phyloP scores from a whole-genome alignment of 306 rosid species.

The Begonia peltatifolia region DNA sequence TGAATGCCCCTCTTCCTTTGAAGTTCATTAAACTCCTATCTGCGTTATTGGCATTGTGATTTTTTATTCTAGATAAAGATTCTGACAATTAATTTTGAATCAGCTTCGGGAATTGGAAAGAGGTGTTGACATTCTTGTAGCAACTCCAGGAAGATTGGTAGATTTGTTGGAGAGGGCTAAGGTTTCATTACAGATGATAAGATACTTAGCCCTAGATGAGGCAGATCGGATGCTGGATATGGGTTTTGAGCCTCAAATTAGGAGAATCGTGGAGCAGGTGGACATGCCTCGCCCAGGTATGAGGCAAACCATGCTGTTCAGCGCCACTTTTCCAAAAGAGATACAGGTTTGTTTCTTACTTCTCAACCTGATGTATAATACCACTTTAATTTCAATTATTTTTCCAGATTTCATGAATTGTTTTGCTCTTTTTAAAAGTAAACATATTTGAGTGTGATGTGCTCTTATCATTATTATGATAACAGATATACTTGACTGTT shows the following conservation, averaged over 20 bases:
- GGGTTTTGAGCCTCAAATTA: conserved; percentile 95
- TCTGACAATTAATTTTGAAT: background rate
- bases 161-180: conserved; percentile 80
- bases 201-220: conserved; percentile 76
- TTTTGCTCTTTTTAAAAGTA: background rate
- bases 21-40: background rate
- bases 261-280: conserved; percentile 76
- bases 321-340: conserved; percentile 85
- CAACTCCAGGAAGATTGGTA: conserved; percentile 82
- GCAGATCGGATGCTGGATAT: conserved; percentile 92
- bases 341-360: conserved; percentile 44
- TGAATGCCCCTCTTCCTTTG: background rate
- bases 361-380: background rate
- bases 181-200: conserved; percentile 59
- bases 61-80: background rate
- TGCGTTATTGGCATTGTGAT: background rate
- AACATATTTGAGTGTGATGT: background rate
- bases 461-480: background rate
- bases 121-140: conserved; percentile 88
- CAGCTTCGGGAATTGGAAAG: conserved; percentile 78
- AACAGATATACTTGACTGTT: background rate
- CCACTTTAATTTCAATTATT: background rate
- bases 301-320: conserved; percentile 69
- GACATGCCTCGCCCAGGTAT: conserved; percentile 77
- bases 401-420: background rate